Evolutionary conservation across 805 yeast genomes (phyloP), one percentile per base, ranked within the genome.

Genomic region (Yamadazyma insecticola): DNA sequence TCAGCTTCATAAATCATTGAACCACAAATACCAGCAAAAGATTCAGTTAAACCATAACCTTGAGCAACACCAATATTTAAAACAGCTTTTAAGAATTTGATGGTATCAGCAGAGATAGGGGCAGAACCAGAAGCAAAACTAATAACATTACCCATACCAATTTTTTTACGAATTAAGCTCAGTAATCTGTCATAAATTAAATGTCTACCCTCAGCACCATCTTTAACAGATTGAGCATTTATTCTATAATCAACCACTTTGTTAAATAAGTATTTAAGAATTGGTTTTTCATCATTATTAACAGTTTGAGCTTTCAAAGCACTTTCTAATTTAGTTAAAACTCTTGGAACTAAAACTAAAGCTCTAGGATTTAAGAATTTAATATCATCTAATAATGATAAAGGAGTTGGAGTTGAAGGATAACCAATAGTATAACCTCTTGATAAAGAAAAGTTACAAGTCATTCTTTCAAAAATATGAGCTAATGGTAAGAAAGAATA

Each of bases 11-110:
- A 58, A 5, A 55, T 53, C 24, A 50, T 50, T 39, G 60, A 48
- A 57, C 63, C 40, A 13, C 66, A 54, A 28, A 72, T 49, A 5
- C 79, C 81, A 2, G 81, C 82, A 45, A 77, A 71, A 6, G 78
- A 63, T 50, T 79, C 87, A 5, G 84, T 76, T 22, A 78, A 64
- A 2, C 89, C 90, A 53, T 81, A 82, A 13, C 90, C 92, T 55
- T 81, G 88, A 13, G 56, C 42, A 37, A 74, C 70, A 62, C 70
- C 73, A 38, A 73, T 53, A 40, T 72, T 73, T 32, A 82, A 66
- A 2, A 77, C 67, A 11, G 78, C 77, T 44, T 76, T 72, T 44
- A 83, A 54, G 48, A 79, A 82, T 35, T 61, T 53, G 26, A 80
- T 62, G 1, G 87, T 77, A 23, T 72, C 78, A 13, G 72, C 67